Conservation (phyloP, 2,329 filamentous ascomycete genomes). For the Cordyceps fumosorosea region DNA sequence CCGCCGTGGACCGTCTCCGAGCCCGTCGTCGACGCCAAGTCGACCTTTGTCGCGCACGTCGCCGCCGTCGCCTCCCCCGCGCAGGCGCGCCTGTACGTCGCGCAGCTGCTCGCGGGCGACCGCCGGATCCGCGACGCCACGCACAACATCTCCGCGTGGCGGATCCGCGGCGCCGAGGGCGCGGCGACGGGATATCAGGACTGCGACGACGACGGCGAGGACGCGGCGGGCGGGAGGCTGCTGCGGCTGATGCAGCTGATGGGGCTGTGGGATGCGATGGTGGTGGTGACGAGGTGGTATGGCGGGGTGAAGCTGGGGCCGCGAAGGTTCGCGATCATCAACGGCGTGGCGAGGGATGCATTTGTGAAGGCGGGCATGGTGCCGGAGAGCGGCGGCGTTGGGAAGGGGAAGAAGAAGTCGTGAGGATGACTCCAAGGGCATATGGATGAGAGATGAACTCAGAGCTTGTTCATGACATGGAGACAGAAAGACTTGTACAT, state of each 20-base stretch:
- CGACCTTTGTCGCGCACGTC: conserved; percentile 76
- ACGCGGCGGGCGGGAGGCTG: conserved; percentile 78
- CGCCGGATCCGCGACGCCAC: conserved; percentile 80
- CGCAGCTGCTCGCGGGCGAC: conserved; percentile 73
- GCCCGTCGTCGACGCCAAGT: conserved; percentile 72
- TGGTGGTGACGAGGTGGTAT: conserved; percentile 93
- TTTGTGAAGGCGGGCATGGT: conserved; percentile 71
- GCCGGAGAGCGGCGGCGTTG: conserved; percentile 36
- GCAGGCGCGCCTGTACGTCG: conserved; percentile 64
- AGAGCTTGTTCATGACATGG: background rate
- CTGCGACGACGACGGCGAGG: conserved; percentile 93
- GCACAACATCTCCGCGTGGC: conserved; percentile 94
- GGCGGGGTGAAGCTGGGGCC: conserved; percentile 86
- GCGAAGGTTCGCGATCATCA: conserved; percentile 85
- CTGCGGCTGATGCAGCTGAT: conserved; percentile 91
- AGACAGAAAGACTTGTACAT: no score
- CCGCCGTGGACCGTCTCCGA: conserved; percentile 69
- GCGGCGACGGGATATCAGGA: conserved; percentile 65
- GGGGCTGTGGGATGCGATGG: conserved; percentile 87
- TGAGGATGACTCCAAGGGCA: conserved; percentile 15
- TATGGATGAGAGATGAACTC: background rate
- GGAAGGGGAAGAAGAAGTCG: conserved; percentile 37
- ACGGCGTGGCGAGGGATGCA: conserved; percentile 75
- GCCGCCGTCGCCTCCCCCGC: conserved; percentile 61
- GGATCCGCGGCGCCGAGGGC: conserved; percentile 53